Evolutionary conservation across 1,139 yeast species (phyloP).

Genomic region (Suhomyces taliae): DNA sequence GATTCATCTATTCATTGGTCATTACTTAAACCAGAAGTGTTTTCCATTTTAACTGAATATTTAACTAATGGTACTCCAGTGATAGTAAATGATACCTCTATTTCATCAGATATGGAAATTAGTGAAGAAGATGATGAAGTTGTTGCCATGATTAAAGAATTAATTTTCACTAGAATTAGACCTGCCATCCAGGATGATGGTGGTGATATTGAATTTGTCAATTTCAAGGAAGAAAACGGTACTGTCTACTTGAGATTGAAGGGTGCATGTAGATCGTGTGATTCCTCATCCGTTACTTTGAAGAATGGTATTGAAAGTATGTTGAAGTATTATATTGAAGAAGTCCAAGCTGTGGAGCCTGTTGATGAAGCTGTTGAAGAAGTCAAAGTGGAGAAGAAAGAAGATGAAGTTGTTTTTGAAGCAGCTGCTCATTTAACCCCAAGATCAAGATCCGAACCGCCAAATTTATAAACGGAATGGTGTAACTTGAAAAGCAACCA

Average conservation of each 20-base stretch:
- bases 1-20: constrained; percentile 61
- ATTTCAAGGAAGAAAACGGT: constrained; percentile 61
- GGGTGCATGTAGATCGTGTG: constrained; percentile 83
- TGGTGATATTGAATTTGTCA: constrained; percentile 76
- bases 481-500: neutral
- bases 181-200: constrained; percentile 93
- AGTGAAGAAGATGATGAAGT: constrained; percentile 72
- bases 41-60: constrained; percentile 79
- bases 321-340: constrained; percentile 80
- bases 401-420: constrained; percentile 15
- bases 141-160: constrained; percentile 87
- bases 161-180: constrained; percentile 88
- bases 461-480: constrained; percentile 33
- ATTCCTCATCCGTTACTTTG: constrained; percentile 71
- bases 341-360: constrained; percentile 67
- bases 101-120: constrained; percentile 40
- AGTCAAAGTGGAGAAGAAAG: constrained; percentile 26
- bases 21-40: constrained; percentile 82
- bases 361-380: constrained; percentile 50
- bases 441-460: constrained; percentile 34
- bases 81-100: constrained; percentile 37
- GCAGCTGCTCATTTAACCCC: constrained; percentile 30
- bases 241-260: constrained; percentile 64
- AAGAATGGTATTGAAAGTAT: constrained; percentile 81
- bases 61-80: constrained; percentile 70